Conservation (phyloP, 148 eudicot genomes). For the Fagopyrum homotropicum region DNA sequence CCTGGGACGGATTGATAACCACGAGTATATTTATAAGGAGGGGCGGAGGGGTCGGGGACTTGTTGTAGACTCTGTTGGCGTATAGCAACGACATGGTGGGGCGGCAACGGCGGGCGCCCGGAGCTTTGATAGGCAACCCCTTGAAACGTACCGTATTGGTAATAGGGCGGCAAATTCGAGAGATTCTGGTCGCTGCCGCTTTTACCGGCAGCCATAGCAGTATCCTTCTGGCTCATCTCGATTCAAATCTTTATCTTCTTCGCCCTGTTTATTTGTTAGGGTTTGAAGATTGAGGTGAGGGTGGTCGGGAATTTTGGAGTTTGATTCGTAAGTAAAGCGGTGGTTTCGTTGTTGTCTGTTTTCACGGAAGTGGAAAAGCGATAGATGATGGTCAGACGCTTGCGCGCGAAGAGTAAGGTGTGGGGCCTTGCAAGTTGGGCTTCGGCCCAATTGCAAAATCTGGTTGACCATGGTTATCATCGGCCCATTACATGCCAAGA, state of each 20-base stretch:
- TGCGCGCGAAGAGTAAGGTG: not conserved
- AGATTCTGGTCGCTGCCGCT: slow-evolving; percentile 14
- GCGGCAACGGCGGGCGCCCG: slow-evolving; percentile 35
- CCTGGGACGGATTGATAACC: slow-evolving; percentile 73
- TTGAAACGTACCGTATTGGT: slow-evolving; percentile 76
- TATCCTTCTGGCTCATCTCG: slow-evolving; percentile 30
- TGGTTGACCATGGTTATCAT: too few species aligned
- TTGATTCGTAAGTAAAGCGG: not conserved
- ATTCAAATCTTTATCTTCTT: not conserved
- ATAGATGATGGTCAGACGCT: not conserved
- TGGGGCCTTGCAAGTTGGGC: slow-evolving; percentile 2
- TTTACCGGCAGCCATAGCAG: slow-evolving; percentile 22
- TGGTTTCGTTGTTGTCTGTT: not conserved
- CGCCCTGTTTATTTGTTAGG: not conserved
- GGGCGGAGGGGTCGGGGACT: slow-evolving; percentile 13
- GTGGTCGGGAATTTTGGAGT: not conserved
- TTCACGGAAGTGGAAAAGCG: not conserved
- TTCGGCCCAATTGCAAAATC: not conserved
- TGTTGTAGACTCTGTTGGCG: slow-evolving; percentile 59
- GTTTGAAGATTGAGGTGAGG: slow-evolving; percentile 5
- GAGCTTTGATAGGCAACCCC: slow-evolving; percentile 47
- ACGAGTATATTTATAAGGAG: slow-evolving; percentile 36
- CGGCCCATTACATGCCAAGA: not conserved
- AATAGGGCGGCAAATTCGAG: slow-evolving; percentile 22
- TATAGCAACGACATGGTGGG: slow-evolving; percentile 44